Evolutionary conservation across 2,329 filamentous ascomycete genomes (phyloP).

Genomic region (Lojkania enalia): DNA sequence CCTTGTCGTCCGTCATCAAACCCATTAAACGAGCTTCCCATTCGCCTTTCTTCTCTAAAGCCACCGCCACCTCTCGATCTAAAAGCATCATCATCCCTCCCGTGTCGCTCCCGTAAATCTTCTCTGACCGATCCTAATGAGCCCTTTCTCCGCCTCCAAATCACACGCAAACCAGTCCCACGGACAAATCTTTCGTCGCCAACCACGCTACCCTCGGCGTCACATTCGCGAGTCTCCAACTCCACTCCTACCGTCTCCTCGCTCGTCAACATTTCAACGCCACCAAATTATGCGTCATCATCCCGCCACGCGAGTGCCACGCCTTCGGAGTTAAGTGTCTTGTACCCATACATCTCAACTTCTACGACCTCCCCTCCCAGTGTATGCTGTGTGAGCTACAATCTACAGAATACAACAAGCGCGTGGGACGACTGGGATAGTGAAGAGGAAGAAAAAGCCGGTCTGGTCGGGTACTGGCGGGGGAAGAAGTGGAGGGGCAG

Average conservation of each 20-base stretch:
- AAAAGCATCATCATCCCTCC: conserved; percentile 7
- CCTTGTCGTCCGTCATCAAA: conserved; percentile 22
- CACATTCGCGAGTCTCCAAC: conserved; percentile 20
- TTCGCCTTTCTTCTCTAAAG: conserved; percentile 34
- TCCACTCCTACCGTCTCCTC: conserved; percentile 23
- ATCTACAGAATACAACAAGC: conserved; percentile 33
- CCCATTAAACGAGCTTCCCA: conserved; percentile 30
- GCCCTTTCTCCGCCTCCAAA: conserved; percentile 32
- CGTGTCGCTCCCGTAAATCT: conserved; percentile 24
- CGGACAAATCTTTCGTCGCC: conserved; percentile 21
- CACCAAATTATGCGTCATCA: conserved; percentile 16
- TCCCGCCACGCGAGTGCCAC: conserved; percentile 31
- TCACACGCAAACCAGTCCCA: conserved; percentile 23
- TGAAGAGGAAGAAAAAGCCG: conserved; percentile 33
- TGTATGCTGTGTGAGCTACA: conserved; percentile 25
- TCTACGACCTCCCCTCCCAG: conserved; percentile 20
- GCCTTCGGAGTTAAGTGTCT: conserved; percentile 31
- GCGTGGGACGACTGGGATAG: conserved; percentile 45
- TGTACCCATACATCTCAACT: conserved; percentile 23
- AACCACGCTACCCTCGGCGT: conserved; percentile 28
- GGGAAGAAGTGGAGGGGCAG: conserved; percentile 21
- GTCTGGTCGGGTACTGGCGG: conserved; percentile 33
- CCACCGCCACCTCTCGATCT: conserved; percentile 21
- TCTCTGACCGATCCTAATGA: conserved; percentile 38
- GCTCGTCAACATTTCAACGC: conserved; percentile 28